phyloP scores from a whole-genome alignment of 164 flowering plant genomes.

The Warburgia ugandensis region DNA sequence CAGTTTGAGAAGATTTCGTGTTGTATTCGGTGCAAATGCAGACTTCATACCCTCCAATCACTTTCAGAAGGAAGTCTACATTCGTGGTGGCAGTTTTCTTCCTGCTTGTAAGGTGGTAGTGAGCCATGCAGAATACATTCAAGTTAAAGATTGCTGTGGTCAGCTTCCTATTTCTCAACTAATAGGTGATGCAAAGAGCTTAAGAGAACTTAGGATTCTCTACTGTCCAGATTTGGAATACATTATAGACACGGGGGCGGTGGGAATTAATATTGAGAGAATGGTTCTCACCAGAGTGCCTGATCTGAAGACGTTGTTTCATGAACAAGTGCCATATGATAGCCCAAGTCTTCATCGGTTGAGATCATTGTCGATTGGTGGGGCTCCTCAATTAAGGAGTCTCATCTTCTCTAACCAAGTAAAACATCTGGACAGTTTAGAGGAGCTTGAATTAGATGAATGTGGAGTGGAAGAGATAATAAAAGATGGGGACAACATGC shows the following conservation, averaged over 20 bases:
- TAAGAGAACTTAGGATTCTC: neutral
- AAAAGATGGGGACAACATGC: neutral
- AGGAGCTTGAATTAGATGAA: neutral
- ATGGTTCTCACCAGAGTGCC: neutral
- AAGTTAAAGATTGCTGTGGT: neutral
- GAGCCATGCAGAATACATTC: neutral
- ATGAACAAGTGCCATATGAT: neutral
- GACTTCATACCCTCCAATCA: too few species aligned
- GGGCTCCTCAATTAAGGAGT: neutral
- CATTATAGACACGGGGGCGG: neutral
- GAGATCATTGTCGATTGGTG: neutral
- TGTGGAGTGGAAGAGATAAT: constrained; percentile 1
- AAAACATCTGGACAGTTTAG: neutral
- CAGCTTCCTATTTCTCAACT: neutral
- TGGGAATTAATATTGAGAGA: neutral
- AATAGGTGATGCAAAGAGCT: neutral
- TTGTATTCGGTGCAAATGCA: neutral
- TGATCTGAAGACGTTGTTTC: neutral
- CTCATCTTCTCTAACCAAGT: neutral
- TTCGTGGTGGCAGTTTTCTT: neutral
- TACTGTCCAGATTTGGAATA: neutral
- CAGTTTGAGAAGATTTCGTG: neutral
- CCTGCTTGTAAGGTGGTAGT: neutral
- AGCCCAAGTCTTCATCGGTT: neutral
- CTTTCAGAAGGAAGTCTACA: neutral